Evolutionary conservation across 106 monocot species (phyloP), one percentile per base, ranked within the genome.

Genomic region (Allium sativum): DNA sequence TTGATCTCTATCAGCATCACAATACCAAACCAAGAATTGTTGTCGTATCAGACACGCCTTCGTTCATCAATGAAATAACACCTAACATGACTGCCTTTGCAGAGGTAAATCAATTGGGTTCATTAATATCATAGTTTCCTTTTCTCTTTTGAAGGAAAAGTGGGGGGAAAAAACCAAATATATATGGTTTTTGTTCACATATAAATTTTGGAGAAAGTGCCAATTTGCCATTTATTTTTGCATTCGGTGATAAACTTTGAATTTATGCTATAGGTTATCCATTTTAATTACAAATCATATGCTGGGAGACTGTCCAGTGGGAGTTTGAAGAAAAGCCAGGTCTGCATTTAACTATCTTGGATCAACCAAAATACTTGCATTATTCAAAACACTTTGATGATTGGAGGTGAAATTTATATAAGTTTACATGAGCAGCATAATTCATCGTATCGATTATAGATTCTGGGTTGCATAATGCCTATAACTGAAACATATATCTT

Each of bases 11-110:
- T 72, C 73, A 57, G 21, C 52, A 62, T 10, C 47, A 68, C 12
- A 62, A 11, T 69, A 15, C 62, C 64, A 82, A 64, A 55, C 84
- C 84, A n/a, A 74, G 69, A n/a, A 60, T 96, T 1, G 78, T 78
- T 68, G 63, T 96, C 43, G 76, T 96, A 70, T 91, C 96, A 42
- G 96, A 96, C 57, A 88, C 96, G 45, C 96, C 96, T 67, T 87
- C 84, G 40, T 78, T 96, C 52, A 67, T 84, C 44, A 66, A 57
- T 52, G 96, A 82, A 63, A 88, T 87, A 40, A 80, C 56, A 52
- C 84, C 75, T 57, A 63, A 72, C 51, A 42, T 96, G 31, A 74
- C 52, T 54, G 65, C 82, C 50, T 80, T 91, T 64, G 79, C 82
- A 47, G 76, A 96, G 73, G 96, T 96, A 65, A 61, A 40, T 57